Conservation (phyloP, 371 early-diverging fungal species). For the Mucor sp. region DNA sequence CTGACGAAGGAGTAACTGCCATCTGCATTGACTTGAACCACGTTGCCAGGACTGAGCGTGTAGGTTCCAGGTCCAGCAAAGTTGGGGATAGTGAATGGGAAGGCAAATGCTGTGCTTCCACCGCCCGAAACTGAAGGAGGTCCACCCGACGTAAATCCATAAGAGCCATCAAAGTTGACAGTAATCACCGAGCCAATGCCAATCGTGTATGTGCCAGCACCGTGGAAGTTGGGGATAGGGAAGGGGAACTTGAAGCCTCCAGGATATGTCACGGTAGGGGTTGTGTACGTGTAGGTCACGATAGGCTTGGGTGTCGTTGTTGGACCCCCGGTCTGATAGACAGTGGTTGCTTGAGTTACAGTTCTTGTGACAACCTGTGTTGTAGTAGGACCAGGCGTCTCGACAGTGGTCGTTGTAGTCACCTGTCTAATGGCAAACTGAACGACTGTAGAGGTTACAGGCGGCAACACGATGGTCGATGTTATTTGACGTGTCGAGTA, state of each 20-base stretch:
- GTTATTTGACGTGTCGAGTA: background rate
- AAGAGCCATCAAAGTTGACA: background rate
- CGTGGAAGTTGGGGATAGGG: background rate
- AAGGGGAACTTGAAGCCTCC: conserved; percentile 6
- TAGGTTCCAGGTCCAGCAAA: too few relatives aligned
- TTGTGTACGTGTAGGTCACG: too few relatives aligned
- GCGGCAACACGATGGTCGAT: background rate
- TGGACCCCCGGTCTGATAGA: background rate
- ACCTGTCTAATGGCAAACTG: background rate
- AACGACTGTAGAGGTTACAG: background rate
- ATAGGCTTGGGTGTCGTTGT: background rate
- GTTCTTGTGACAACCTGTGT: background rate
- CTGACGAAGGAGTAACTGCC: too few relatives aligned
- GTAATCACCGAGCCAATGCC: background rate
- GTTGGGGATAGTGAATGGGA: too few relatives aligned
- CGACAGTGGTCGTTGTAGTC: background rate
- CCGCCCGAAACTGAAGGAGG: background rate
- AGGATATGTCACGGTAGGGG: background rate
- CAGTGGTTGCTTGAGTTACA: background rate
- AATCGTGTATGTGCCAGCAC: background rate
- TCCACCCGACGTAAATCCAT: background rate
- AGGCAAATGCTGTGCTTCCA: background rate
- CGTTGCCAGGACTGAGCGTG: too few relatives aligned
- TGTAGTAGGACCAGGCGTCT: background rate
- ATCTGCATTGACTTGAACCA: too few relatives aligned